Base-by-base conservation (phyloP, 1,284 basidiomycete genomes). In the Ustilago loliicola region DNA sequence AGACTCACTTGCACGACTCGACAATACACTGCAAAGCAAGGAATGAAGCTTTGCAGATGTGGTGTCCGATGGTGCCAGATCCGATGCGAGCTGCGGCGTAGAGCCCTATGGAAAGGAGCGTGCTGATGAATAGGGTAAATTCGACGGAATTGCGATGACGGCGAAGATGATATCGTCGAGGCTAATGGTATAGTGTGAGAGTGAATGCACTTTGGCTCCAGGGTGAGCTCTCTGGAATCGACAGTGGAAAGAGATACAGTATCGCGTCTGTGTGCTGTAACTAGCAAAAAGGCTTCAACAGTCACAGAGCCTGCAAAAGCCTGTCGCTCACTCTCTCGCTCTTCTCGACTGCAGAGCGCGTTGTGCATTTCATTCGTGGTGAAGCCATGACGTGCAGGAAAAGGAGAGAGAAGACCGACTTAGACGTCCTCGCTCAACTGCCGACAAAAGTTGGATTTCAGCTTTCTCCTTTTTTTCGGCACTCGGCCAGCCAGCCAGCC, bases 331-430 rank as follows among this genome's bases (percentile, higher is more conserved):
- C 15, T 30, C 42, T 25, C 54, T 42, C 4, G 2, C 38, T 40
- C 32, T 9, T 10, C 40, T 29, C 25, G 2, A 21, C 57, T 50
- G 23, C 25, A 59, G n/a, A 60, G 47, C 58, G 58, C 58, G 58
- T 60, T 60, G 30, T 51, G 58, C 58, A 51, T 59, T 50, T 48
- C 30, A 38, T 50, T 57, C 19, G n/a, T 56, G 36, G 15, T 36
- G 21, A 29, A 32, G 9, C 30, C 30, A 8, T 52, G 50, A n/a
- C 53, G 17, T 56, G 34, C 23, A 27, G 30, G 23, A 17, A 38
- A 56, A 29, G 29, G 30, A 25, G 34, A 27, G 34, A 21, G 15
- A 36, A 51, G 21, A 50, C 9, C 27, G 11, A 23, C 25, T 27
- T 11, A 15, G 9, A 13, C 48, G 48, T 19, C 15, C 25, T 51